These are phyloP conservation scores for Fusarium virguliforme DNA, from an alignment of 2,329 filamentous ascomycete species.

Conservation along the genomic window DNA sequence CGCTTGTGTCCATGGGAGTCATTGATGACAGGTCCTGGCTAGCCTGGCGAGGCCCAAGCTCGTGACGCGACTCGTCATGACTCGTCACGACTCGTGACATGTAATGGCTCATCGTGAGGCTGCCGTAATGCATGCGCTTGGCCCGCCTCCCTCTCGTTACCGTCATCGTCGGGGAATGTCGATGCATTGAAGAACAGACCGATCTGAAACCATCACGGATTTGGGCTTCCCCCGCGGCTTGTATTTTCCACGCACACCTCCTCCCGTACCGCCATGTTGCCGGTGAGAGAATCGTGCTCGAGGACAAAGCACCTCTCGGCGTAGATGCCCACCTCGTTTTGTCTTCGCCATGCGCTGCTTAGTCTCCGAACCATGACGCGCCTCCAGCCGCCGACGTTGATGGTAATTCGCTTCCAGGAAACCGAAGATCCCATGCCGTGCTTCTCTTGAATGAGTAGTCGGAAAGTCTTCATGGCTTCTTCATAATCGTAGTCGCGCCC, in stretches of 20 bases:
- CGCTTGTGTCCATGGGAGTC: conserved; percentile 49
- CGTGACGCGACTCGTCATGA: background rate
- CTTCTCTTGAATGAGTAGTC: conserved; percentile 54
- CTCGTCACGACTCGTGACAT: background rate
- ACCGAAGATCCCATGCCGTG: conserved; percentile 29
- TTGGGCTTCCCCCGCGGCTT: conserved; percentile 47
- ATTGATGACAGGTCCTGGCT: conserved; percentile 63
- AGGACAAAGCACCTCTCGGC: conserved; percentile 66
- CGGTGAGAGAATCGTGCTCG: conserved; percentile 49
- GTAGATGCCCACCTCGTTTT: conserved; percentile 61
- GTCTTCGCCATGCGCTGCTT: conserved; percentile 59
- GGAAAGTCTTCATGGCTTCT: conserved; percentile 55
- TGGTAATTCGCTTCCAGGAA: conserved; percentile 60
- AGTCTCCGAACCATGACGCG: conserved; percentile 63
- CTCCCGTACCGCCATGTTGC: conserved; percentile 48
- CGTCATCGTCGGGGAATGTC: background rate
- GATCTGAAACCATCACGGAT: conserved; percentile 31
- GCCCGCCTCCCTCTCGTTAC: background rate
- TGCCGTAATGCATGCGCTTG: background rate
- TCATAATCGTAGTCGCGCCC: conserved; percentile 58
- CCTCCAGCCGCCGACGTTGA: conserved; percentile 67
- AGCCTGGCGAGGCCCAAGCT: background rate
- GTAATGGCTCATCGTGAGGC: background rate
- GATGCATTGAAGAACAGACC: background rate
- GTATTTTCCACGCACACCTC: conserved; percentile 50